Conservation (phyloP, 768 basidiomycete species). For the Phylloporus scabripes region DNA sequence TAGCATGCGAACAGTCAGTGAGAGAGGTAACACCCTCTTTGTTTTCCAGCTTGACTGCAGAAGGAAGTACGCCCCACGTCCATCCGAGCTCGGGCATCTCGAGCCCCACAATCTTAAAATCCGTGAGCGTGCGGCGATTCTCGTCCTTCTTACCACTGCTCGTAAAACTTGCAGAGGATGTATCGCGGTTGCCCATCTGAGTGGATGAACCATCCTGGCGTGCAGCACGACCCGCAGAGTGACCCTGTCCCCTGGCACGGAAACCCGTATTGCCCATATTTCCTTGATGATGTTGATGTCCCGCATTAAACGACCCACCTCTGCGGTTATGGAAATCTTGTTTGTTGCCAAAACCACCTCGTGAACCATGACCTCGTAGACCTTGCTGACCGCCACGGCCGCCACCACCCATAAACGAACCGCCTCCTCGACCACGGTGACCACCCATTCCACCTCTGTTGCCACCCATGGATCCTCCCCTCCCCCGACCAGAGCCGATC, state of each 20-base stretch:
- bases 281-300: constrained; percentile 34
- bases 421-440: constrained; percentile 37
- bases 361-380: constrained; percentile 58
- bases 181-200: constrained; percentile 48
- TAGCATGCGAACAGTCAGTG: constrained; percentile 29
- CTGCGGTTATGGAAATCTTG: constrained; percentile 63
- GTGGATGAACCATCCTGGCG: constrained; percentile 32
- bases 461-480: constrained; percentile 46
- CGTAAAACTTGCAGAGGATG: constrained; percentile 39
- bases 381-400: constrained; percentile 46
- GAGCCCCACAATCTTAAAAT: constrained; percentile 94
- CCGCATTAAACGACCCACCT: constrained; percentile 55
- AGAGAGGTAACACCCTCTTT: constrained; percentile 32
- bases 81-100: constrained; percentile 79
- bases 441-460: constrained; percentile 42
- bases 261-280: constrained; percentile 40
- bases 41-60: constrained; percentile 32
- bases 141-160: constrained; percentile 76
- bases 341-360: constrained; percentile 58
- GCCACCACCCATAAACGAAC: constrained; percentile 30
- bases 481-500: constrained; percentile 30
- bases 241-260: constrained; percentile 61
- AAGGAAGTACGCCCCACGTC: constrained; percentile 73
- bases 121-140: constrained; percentile 87
- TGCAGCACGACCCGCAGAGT: constrained; percentile 36